These are phyloP conservation scores for Pythium myriotylum DNA, from an alignment of 352 stramenopile species.

Conservation along the genomic window DNA sequence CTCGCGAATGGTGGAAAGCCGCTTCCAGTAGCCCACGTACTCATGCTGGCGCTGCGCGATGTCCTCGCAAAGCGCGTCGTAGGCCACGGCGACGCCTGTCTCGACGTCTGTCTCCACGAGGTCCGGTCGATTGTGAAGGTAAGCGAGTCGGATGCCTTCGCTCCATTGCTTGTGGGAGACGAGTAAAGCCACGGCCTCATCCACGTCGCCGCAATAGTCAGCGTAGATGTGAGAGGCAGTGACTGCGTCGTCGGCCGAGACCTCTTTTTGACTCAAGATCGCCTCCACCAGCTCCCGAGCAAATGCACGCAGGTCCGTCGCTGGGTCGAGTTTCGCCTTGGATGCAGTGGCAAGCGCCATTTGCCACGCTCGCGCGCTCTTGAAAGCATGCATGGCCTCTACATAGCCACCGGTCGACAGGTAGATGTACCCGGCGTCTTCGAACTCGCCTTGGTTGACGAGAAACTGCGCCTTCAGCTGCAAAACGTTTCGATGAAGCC, in stretches of 20 bases:
- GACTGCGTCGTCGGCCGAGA: slow-evolving; percentile 32
- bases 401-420: slow-evolving; percentile 44
- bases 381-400: slow-evolving; percentile 58
- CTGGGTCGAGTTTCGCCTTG: slow-evolving; percentile 27
- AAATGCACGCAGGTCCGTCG: slow-evolving; percentile 36
- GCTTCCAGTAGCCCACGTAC: slow-evolving; percentile 62
- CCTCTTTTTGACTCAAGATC: slow-evolving; percentile 44
- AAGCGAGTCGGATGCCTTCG: slow-evolving; percentile 59
- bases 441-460: slow-evolving; percentile 37
- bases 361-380: slow-evolving; percentile 55
- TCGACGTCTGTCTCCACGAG: slow-evolving; percentile 78
- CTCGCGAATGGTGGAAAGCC: slow-evolving; percentile 64
- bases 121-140: slow-evolving; percentile 57
- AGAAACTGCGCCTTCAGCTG: slow-evolving; percentile 54
- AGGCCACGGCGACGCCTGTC: slow-evolving; percentile 46
- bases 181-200: slow-evolving; percentile 73
- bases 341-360: slow-evolving; percentile 58
- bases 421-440: slow-evolving; percentile 68
- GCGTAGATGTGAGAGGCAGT: slow-evolving; percentile 60
- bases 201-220: slow-evolving; percentile 74
- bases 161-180: slow-evolving; percentile 59
- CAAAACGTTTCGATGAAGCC: slow-evolving; percentile 44
- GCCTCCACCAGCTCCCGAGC: slow-evolving; percentile 58
- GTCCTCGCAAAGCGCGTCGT: slow-evolving; percentile 53
- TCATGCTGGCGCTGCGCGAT: slow-evolving; percentile 40